phyloP scores from a whole-genome alignment of 2,329 filamentous ascomycete species.

The Monosporascus sp. region DNA sequence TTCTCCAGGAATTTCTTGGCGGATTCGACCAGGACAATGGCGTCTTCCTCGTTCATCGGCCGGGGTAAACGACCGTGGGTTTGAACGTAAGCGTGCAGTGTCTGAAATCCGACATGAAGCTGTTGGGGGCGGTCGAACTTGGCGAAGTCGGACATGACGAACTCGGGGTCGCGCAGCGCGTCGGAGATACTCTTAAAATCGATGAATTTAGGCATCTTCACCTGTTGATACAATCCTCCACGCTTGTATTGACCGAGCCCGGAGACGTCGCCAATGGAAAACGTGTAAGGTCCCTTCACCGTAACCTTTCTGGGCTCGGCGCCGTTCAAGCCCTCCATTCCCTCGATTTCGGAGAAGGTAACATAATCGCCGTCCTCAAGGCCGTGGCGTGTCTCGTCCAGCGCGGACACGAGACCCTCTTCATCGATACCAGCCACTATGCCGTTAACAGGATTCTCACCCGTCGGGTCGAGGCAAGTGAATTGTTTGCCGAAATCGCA shows the following conservation, averaged over 20 bases:
- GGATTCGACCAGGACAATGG: slow-evolving; percentile 68
- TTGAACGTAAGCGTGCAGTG: slow-evolving; percentile 80
- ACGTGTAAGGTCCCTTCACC: slow-evolving; percentile 94
- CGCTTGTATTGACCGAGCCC: slow-evolving; percentile 80
- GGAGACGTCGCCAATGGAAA: slow-evolving; percentile 91
- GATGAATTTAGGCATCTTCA: slow-evolving; percentile 96
- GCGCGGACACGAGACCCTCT: slow-evolving; percentile 82
- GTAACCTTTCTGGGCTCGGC: slow-evolving; percentile 83
- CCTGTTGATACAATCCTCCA: slow-evolving; percentile 87
- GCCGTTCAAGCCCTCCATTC: slow-evolving; percentile 83
- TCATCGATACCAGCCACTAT: slow-evolving; percentile 89
- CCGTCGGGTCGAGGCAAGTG: slow-evolving; percentile 81
- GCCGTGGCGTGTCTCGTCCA: slow-evolving; percentile 92
- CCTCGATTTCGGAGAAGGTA: slow-evolving; percentile 88
- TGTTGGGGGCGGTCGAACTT: slow-evolving; percentile 95
- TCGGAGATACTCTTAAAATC: slow-evolving; percentile 79
- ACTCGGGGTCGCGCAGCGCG: slow-evolving; percentile 80
- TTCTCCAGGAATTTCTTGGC: slow-evolving; percentile 70
- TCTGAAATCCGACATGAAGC: slow-evolving; percentile 88
- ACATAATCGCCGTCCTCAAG: slow-evolving; percentile 96
- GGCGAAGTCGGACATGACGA: slow-evolving; percentile 90
- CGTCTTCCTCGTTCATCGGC: slow-evolving; percentile 81
- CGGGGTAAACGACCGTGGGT: slow-evolving; percentile 70
- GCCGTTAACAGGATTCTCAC: slow-evolving; percentile 80
- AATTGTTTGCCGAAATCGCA: slow-evolving; percentile 97